A percentile compares a stretch with the other conserved stretches of the same genome.
Evolutionary conservation across 345 rosid genomes (phyloP).

Genomic region (Aegle marmelos): DNA sequence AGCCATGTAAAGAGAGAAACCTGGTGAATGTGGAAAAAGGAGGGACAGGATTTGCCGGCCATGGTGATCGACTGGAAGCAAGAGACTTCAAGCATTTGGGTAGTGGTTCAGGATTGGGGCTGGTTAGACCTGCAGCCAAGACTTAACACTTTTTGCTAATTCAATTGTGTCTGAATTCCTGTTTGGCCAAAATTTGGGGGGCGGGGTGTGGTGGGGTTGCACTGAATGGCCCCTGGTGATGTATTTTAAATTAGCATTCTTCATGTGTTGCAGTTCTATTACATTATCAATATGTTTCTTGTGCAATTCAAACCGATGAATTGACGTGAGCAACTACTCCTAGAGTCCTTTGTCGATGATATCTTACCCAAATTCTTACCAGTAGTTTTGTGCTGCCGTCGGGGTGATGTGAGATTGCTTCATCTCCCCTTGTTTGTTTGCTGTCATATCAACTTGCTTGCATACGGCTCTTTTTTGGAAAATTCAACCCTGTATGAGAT

Average conservation of each 20-base stretch:
- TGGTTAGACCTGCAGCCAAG: constrained; percentile 70
- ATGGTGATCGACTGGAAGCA: constrained; percentile 78
- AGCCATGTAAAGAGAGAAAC: constrained; percentile 69
- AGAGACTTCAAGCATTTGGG: constrained; percentile 94
- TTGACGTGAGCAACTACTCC: neutral
- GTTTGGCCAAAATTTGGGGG: neutral
- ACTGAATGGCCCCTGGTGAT: neutral
- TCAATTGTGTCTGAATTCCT: neutral
- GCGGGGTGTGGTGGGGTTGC: too few species aligned
- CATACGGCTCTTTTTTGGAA: too few species aligned
- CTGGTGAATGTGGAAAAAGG: constrained; percentile 79
- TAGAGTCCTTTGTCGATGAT: neutral
- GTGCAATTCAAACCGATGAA: neutral
- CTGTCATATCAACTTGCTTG: neutral
- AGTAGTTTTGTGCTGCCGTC: neutral
- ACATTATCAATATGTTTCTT: neutral
- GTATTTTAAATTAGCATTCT: neutral
- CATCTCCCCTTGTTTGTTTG: neutral
- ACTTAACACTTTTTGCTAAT: constrained; percentile 25
- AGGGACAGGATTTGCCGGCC: constrained; percentile 90
- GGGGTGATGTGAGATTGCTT: neutral
- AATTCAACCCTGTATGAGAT: neutral
- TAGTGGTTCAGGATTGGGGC: constrained; percentile 89
- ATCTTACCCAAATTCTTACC: neutral
- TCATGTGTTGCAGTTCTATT: neutral